A percentile compares a stretch with the other conserved stretches of the same genome.
These are phyloP conservation scores for Fusarium sp. DNA, from an alignment of 2,329 filamentous ascomycete genomes.

Conservation along the genomic window DNA sequence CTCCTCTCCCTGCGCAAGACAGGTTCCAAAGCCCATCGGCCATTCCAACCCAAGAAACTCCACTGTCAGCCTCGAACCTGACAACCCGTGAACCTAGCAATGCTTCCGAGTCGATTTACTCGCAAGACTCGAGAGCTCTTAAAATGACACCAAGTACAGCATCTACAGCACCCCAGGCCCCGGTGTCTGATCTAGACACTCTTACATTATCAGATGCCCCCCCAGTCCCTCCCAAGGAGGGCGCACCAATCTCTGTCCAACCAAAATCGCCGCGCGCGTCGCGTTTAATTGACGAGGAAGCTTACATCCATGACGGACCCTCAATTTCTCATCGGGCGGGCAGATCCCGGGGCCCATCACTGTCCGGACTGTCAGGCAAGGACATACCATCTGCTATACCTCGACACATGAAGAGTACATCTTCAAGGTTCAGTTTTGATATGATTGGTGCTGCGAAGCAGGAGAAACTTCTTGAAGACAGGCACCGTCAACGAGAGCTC, in stretches of 20 bases:
- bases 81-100: conserved; percentile 48
- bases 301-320: conserved; percentile 33
- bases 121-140: conserved; percentile 45
- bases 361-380: conserved; percentile 61
- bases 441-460: conserved; percentile 77
- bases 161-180: conserved; percentile 38
- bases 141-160: conserved; percentile 46
- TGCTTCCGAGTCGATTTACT: conserved; percentile 49
- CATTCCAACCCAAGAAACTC: conserved; percentile 16
- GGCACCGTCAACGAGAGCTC: conserved; percentile 74
- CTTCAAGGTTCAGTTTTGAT: conserved; percentile 85
- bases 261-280: conserved; percentile 43
- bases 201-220: conserved; percentile 44
- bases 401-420: conserved; percentile 79
- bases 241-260: conserved; percentile 42
- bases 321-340: conserved; percentile 48
- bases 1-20: conserved; percentile 32
- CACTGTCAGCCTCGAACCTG: conserved; percentile 30
- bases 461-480: conserved; percentile 78
- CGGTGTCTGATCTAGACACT: conserved; percentile 8
- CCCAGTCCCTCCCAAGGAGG: conserved; percentile 57
- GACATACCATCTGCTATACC: conserved; percentile 64
- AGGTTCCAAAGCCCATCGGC: conserved; percentile 17
- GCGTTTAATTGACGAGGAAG: conserved; percentile 35
- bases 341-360: conserved; percentile 66